Evolutionary conservation across 2,329 filamentous ascomycete genomes (phyloP).

Genomic region (Ceratocystis ficicola): DNA sequence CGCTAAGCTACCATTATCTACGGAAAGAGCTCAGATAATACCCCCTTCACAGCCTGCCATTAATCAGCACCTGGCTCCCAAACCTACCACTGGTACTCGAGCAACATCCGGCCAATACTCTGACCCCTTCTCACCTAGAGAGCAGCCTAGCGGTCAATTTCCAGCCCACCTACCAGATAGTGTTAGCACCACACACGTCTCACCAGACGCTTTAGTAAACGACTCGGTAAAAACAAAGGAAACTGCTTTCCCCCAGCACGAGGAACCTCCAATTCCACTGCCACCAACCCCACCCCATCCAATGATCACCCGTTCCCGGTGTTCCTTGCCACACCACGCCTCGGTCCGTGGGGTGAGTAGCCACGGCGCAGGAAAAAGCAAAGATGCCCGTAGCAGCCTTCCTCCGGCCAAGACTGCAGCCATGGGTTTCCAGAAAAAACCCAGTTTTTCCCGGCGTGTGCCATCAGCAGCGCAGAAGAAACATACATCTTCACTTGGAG

Average conservation of each 20-base stretch:
- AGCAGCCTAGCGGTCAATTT: not conserved
- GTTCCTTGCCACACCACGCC: constrained; percentile 7
- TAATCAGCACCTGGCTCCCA: not conserved
- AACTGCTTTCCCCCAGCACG: not conserved
- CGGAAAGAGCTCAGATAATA: not conserved
- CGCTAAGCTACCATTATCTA: not conserved
- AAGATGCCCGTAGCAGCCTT: not conserved
- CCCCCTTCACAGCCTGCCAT: not conserved
- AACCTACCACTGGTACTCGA: not conserved
- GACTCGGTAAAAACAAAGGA: not conserved
- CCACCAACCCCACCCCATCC: not conserved
- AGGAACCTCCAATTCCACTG: not conserved
- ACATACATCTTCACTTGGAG: not conserved
- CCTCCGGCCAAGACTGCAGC: not conserved
- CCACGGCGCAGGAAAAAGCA: not conserved
- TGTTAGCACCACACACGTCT: not conserved
- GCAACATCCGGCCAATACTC: not conserved
- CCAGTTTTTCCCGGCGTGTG: not conserved
- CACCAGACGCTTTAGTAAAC: not conserved
- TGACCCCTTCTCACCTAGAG: not conserved
- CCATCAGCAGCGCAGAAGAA: not conserved
- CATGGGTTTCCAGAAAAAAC: not conserved
- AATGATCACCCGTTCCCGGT: constrained; percentile 12
- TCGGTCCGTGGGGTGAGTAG: not conserved
- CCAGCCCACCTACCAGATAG: not conserved